phyloP scores from a whole-genome alignment of 2,329 filamentous ascomycete species.

The Anthostomella pinea region DNA sequence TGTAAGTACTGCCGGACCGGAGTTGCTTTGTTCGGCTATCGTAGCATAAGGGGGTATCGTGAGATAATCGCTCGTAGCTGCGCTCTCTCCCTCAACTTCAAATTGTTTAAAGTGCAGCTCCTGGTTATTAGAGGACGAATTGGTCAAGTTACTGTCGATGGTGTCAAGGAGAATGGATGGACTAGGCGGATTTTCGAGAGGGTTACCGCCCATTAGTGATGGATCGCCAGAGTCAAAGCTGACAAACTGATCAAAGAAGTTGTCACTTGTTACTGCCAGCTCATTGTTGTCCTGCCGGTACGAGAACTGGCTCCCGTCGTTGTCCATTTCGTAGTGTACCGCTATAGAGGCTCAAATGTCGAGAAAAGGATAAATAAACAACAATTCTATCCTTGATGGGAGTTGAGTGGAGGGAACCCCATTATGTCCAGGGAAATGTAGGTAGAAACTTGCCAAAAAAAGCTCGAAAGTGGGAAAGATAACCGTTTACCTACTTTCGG shows the following conservation, averaged over 20 bases:
- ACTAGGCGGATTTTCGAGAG: slow-evolving; percentile 29
- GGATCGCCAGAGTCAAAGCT: slow-evolving; percentile 31
- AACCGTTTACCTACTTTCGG: slow-evolving; percentile 24
- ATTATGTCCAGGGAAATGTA: slow-evolving; percentile 11
- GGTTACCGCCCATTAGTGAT: slow-evolving; percentile 16
- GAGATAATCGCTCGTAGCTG: slow-evolving; percentile 8
- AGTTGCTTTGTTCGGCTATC: slow-evolving; percentile 10
- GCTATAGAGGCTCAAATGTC: slow-evolving; percentile 30
- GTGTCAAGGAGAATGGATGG: slow-evolving; percentile 31
- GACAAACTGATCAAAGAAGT: slow-evolving; percentile 34
- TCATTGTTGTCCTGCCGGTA: slow-evolving; percentile 31
- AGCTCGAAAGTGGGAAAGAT: slow-evolving; percentile 11
- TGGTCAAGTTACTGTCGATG: slow-evolving; percentile 18
- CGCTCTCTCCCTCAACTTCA: slow-evolving; percentile 14
- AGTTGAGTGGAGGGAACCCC: slow-evolving; percentile 13
- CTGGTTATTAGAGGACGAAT: slow-evolving; percentile 19
- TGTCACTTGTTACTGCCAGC: slow-evolving; percentile 24
- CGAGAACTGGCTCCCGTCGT: slow-evolving; percentile 27
- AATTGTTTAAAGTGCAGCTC: slow-evolving; percentile 15
- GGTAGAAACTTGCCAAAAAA: slow-evolving; percentile 16
- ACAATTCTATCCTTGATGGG: slow-evolving; percentile 13
- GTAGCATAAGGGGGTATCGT: slow-evolving; percentile 9
- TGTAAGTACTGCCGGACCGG: slow-evolving; percentile 14
- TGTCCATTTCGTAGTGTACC: slow-evolving; percentile 28
- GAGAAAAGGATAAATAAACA: slow-evolving; percentile 14